Base-by-base conservation (phyloP, 805 yeast genomes). In the Lipomyces kockii region DNA sequence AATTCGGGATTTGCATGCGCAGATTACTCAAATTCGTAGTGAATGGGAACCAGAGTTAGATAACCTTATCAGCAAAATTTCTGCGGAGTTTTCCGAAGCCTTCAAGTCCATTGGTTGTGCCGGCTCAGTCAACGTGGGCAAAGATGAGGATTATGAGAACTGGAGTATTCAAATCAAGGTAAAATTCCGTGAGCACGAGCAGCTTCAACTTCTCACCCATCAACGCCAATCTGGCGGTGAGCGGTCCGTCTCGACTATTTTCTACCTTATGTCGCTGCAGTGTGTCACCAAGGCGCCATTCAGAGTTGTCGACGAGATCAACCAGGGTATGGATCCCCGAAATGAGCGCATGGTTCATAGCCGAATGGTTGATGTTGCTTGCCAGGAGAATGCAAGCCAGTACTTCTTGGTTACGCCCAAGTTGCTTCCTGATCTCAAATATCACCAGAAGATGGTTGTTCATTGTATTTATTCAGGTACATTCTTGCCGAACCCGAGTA, bases 161-260 rank as follows among this genome's bases (percentile, higher is more conserved):
- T 95, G 99, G 99, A 85, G 86, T 73, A 79, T 95, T 61, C 90
- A 90, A 67, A 91, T 96, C 56, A 76, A 87, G 77, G 98, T 95
- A 8, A 87, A 91, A 69, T 95, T 95, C 77, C 84, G 99, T 75
- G 92, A 89, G 71, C 85, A 83, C 59, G 87, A 92, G 17, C 87
- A 83, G n/a, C 77, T 90, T 67, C 87, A 87, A 70, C 85, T 85
- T 22, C 82, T 95, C 60, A 93, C 91, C 74, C 86, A 91, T n/a
- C 92, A 89, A 66, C 86, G 94, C 2, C 99, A 95, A 77, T 91
- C 97, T 0, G 99, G 99, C 65, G 99, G 99, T 61, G 99, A 95
- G 78, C 86, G 97, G 74, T 97, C 98, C 0, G 97, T 95, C 0
- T 89, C 98, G 0, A 95, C 98, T 0, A 94, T 94, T 1, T 85